Evolutionary conservation across 495 filamentous ascomycete species (phyloP).

Genomic region (Hypoxylon crocopeplum): DNA sequence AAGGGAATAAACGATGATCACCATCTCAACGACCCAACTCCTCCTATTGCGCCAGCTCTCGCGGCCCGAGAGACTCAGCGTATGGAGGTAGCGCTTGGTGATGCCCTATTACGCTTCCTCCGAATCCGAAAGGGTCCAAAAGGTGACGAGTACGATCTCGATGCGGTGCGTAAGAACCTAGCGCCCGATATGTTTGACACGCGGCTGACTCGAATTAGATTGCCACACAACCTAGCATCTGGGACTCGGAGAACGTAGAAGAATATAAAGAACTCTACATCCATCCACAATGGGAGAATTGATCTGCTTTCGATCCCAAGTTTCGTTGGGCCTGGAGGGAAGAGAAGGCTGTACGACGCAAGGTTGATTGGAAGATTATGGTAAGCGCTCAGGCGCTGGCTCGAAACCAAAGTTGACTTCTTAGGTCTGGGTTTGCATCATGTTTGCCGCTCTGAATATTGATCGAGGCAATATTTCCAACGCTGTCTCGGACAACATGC

Average conservation of each 20-base stretch:
- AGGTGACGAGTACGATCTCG: conserved; percentile 27
- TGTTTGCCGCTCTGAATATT: conserved; percentile 35
- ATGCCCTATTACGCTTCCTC: conserved; percentile 34
- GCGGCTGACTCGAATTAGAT: conserved; percentile 23
- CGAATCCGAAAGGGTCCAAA: conserved; percentile 38
- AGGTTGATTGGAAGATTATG: conserved; percentile 42
- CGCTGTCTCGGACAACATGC: conserved; percentile 46
- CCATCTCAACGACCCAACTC: not conserved
- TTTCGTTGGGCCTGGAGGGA: conserved; percentile 40
- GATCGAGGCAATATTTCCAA: conserved; percentile 34
- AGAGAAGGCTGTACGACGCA: conserved; percentile 34
- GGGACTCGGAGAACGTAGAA: conserved; percentile 40
- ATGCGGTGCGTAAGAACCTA: conserved; percentile 27
- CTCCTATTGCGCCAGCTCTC: conserved; percentile 18
- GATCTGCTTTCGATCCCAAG: conserved; percentile 33
- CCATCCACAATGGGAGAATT: conserved; percentile 39
- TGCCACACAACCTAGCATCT: conserved; percentile 40
- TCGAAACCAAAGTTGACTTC: not conserved
- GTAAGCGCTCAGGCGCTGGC: conserved; percentile 14
- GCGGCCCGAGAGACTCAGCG: conserved; percentile 25
- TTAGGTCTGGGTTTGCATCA: conserved; percentile 37
- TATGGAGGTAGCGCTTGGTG: conserved; percentile 28
- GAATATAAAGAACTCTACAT: conserved; percentile 41
- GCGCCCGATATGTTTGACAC: not conserved
- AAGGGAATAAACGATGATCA: conserved; percentile 16